Evolutionary conservation across 441 rosid genomes (phyloP).

Genomic region (Pelargonium myrrhifolium): DNA sequence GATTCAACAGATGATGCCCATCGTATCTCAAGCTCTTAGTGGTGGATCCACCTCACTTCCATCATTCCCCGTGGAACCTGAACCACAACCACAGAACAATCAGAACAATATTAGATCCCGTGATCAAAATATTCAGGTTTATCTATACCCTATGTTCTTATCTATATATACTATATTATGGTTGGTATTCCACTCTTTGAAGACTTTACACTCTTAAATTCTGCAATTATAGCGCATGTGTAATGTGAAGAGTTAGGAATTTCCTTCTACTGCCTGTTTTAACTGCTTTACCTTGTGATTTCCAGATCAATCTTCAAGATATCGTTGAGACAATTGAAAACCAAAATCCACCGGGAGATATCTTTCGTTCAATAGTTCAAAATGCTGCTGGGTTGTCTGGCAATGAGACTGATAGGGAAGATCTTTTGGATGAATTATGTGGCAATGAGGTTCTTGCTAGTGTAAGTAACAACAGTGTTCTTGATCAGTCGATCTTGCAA

Average conservation of each 20-base stretch:
- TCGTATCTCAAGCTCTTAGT: slow-evolving; percentile 75
- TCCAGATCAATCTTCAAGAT: slow-evolving; percentile 44
- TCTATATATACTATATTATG: not conserved
- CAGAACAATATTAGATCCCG: slow-evolving; percentile 23
- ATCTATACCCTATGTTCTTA: not conserved
- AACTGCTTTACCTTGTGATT: not conserved
- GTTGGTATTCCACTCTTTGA: not conserved
- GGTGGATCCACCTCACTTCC: slow-evolving; percentile 35
- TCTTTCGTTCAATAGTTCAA: slow-evolving; percentile 57
- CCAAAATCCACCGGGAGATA: slow-evolving; percentile 41
- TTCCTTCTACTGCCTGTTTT: slow-evolving; percentile 5
- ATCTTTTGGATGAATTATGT: slow-evolving; percentile 44
- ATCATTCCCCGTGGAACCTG: slow-evolving; percentile 25
- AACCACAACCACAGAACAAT: slow-evolving; percentile 23
- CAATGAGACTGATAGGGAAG: slow-evolving; percentile 28
- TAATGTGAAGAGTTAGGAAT: too few relatives aligned
- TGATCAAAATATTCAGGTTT: slow-evolving; percentile 46
- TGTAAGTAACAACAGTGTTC: slow-evolving; percentile 30
- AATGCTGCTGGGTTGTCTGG: slow-evolving; percentile 40
- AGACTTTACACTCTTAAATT: not conserved
- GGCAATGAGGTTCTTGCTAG: slow-evolving; percentile 44
- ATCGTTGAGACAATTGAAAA: slow-evolving; percentile 51
- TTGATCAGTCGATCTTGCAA: not conserved
- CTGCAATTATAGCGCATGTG: not conserved
- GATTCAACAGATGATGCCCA: slow-evolving; percentile 95